Conservation (phyloP, 2,329 filamentous ascomycete genomes). For the Fusarium annulatum region DNA sequence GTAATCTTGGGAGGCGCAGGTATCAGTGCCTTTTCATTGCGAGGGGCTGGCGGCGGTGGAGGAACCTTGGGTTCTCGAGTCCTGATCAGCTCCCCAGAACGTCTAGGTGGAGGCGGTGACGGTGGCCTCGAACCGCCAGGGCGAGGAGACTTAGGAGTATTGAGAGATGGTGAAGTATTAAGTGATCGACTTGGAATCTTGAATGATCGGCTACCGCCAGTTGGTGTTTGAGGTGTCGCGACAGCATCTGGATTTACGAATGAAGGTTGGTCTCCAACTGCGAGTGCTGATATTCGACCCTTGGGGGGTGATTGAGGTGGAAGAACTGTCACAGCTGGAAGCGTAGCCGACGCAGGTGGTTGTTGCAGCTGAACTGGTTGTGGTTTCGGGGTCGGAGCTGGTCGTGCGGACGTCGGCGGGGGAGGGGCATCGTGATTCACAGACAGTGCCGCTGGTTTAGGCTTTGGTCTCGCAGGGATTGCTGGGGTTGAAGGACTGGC, state of each 20-base stretch:
- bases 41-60: constrained; percentile 80
- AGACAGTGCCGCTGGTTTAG: constrained; percentile 40
- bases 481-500: constrained; percentile 48
- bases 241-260: constrained; percentile 62
- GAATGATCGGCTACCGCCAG: constrained; percentile 58
- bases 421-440: constrained; percentile 41
- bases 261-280: constrained; percentile 55
- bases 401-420: constrained; percentile 41
- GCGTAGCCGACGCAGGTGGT: constrained; percentile 47
- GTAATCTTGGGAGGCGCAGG: constrained; percentile 39
- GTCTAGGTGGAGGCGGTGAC: constrained; percentile 71
- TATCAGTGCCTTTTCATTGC: constrained; percentile 74
- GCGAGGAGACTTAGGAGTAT: constrained; percentile 57
- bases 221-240: constrained; percentile 55
- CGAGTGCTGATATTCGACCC: constrained; percentile 49
- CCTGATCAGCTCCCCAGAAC: constrained; percentile 68
- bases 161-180: constrained; percentile 59
- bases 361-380: constrained; percentile 36
- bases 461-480: constrained; percentile 48
- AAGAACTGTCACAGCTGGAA: constrained; percentile 75
- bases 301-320: constrained; percentile 77
- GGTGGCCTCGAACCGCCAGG: constrained; percentile 63
- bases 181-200: constrained; percentile 66
- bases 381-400: constrained; percentile 40
- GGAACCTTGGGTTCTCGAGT: constrained; percentile 58